Evolutionary conservation across 495 filamentous ascomycete genomes (phyloP), one percentile per base, ranked within the genome.

Genomic region (Immersiella caudata): DNA sequence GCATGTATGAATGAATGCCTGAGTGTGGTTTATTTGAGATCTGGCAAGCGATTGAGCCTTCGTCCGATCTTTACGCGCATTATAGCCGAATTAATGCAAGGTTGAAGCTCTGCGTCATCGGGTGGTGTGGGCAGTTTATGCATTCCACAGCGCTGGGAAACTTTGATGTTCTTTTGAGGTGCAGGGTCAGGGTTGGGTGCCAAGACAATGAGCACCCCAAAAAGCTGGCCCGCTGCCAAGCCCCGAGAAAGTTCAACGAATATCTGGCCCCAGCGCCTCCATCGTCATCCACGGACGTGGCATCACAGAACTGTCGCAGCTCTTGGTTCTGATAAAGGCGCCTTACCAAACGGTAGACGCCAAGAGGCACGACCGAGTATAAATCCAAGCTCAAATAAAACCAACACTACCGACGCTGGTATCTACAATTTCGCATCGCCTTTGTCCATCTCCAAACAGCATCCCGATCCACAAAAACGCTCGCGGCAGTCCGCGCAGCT

Each of bases 251-350:
- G 25, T 29, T 55, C 22, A 52, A 8, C 25, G n/a, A 64, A 51
- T 25, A 55, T 64, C 61, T 64, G 61, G 61, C 61, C 61, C 61
- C 61, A 55, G 46, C 49, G 46, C 55, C 64, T 14, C 18, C 64
- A 54, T 60, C 33, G 33, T 60, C 27, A 27, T 51, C 33, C 24
- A 9, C 49, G 8, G 16, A 55, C 52, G 52, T 55, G 52, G 52
- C 52, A 55, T 2, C 14, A 55, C 9, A 55, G 22, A 22, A 22
- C 57, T 66, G n/a, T 14, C 40, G 8, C 36, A 35, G 0, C 25
- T 58, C 36, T 24, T 24, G 36, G 14, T 25, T 16, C 9, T 21
- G 5, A 26, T 6, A 2, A 4, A 14, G 40, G 16, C 40, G 40
- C 40, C 4, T 14, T 46, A 2, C 14, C 40, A 18, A 46, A 46